Conservation (phyloP, 2,329 filamentous ascomycete species). For the Chrysoporthe puriensis region DNA sequence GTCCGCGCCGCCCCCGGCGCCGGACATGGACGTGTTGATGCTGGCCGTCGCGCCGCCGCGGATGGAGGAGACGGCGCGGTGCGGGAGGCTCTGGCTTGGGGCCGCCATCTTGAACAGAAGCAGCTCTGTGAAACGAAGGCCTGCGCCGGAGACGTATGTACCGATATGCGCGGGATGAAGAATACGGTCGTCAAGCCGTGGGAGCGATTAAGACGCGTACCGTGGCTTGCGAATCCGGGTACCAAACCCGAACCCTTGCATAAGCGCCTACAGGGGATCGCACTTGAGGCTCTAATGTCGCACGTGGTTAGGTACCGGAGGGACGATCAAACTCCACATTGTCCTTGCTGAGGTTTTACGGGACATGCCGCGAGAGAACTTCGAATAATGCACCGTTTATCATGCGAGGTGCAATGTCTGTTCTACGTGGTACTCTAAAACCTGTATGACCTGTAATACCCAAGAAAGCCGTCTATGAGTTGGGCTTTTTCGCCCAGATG, state of each 20-base stretch:
- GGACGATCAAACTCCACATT: neutral
- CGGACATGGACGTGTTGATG: conserved; percentile 20
- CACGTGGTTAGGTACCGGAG: neutral
- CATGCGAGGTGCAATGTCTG: too few relatives aligned
- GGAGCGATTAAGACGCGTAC: neutral
- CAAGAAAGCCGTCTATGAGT: too few relatives aligned
- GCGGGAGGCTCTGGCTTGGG: conserved; percentile 51
- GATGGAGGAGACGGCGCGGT: conserved; percentile 63
- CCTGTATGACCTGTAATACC: too few relatives aligned
- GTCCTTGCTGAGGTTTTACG: too few relatives aligned
- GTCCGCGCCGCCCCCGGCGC: neutral
- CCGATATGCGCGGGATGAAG: neutral
- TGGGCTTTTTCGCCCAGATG: too few relatives aligned
- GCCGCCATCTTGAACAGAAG: conserved; percentile 47
- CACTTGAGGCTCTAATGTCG: neutral
- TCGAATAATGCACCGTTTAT: too few relatives aligned
- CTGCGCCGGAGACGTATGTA: neutral
- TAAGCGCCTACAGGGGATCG: too few relatives aligned
- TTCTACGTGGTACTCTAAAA: too few relatives aligned
- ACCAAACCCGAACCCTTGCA: conserved; percentile 5
- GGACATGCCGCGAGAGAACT: too few relatives aligned
- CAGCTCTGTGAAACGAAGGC: neutral
- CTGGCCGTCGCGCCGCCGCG: conserved; percentile 41
- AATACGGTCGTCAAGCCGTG: neutral
- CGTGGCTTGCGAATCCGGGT: neutral